Evolutionary conservation across 495 filamentous ascomycete genomes (phyloP).

Genomic region (Tuber umbilicatum): DNA sequence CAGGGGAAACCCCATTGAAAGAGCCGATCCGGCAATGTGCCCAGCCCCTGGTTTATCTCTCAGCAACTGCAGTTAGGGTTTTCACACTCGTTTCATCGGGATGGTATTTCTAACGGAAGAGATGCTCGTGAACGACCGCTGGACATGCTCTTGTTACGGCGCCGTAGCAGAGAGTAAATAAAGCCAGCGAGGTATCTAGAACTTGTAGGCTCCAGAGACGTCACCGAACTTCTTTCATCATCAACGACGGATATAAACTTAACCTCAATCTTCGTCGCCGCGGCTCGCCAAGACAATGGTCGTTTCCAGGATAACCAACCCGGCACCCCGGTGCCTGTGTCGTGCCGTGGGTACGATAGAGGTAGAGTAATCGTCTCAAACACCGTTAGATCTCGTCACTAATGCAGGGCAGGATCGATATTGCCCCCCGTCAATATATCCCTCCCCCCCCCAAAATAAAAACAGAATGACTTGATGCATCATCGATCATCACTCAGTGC

Average conservation of each 20-base stretch:
- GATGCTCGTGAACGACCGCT: background rate
- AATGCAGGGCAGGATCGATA: background rate
- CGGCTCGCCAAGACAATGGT: background rate
- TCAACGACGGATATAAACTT: background rate
- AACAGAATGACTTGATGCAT: background rate
- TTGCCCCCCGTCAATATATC: background rate
- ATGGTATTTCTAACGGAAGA: background rate
- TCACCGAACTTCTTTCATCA: background rate
- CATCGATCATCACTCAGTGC: background rate
- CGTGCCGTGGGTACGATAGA: background rate
- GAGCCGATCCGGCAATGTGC: background rate
- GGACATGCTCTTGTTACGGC: background rate
- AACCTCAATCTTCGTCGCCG: background rate
- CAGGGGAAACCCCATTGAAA: background rate
- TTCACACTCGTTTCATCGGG: background rate
- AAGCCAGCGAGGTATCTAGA: background rate
- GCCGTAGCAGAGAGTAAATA: background rate
- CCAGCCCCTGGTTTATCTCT: background rate
- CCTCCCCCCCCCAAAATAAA: background rate
- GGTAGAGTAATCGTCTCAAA: background rate
- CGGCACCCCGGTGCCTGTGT: background rate
- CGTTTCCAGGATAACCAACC: background rate
- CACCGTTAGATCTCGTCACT: background rate
- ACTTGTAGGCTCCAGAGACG: background rate
- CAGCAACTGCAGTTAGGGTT: background rate